These are phyloP conservation scores for Tetrapisispora pingtungensis DNA, from an alignment of 805 yeast genomes.

Conservation along the genomic window DNA sequence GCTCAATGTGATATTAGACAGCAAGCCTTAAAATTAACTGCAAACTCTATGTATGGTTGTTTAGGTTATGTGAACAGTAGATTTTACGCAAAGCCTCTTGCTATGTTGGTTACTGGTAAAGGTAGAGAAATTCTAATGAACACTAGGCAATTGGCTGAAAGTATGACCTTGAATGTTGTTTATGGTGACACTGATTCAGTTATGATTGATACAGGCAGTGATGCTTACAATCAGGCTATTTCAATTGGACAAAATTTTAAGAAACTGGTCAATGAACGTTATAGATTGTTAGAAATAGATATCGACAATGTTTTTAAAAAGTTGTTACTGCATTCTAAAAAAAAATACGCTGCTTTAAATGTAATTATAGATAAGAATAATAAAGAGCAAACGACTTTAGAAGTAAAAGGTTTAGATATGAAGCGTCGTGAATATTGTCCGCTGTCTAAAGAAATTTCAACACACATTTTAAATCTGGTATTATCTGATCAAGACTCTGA, in stretches of 20 bases:
- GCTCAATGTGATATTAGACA: slow-evolving; percentile 92
- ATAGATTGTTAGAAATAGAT: slow-evolving; percentile 81
- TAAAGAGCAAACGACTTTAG: slow-evolving; percentile 49
- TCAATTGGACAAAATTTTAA: slow-evolving; percentile 81
- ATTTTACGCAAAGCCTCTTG: slow-evolving; percentile 91
- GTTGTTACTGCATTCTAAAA: slow-evolving; percentile 81
- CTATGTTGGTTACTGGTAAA: slow-evolving; percentile 87
- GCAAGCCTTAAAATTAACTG: slow-evolving; percentile 90
- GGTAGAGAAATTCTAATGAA: slow-evolving; percentile 93
- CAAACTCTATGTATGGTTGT: slow-evolving; percentile 99
- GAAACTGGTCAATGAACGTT: slow-evolving; percentile 75
- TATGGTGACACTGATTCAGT: slow-evolving; percentile 99
- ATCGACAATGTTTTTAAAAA: slow-evolving; percentile 88
- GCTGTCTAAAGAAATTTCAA: slow-evolving; percentile 79
- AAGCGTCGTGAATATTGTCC: slow-evolving; percentile 94
- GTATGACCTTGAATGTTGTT: slow-evolving; percentile 70
- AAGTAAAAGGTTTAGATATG: slow-evolving; percentile 96
- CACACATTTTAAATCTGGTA: slow-evolving; percentile 59
- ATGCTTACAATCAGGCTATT: slow-evolving; percentile 59
- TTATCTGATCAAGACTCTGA: slow-evolving; percentile 69
- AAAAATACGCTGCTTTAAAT: slow-evolving; percentile 92
- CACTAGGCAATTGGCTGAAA: slow-evolving; percentile 86
- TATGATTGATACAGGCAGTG: slow-evolving; percentile 87
- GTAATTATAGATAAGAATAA: slow-evolving; percentile 43
- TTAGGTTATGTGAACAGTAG: slow-evolving; percentile 85